Conservation (phyloP, 1,284 basidiomycete genomes). For the Vanrija humicola region DNA sequence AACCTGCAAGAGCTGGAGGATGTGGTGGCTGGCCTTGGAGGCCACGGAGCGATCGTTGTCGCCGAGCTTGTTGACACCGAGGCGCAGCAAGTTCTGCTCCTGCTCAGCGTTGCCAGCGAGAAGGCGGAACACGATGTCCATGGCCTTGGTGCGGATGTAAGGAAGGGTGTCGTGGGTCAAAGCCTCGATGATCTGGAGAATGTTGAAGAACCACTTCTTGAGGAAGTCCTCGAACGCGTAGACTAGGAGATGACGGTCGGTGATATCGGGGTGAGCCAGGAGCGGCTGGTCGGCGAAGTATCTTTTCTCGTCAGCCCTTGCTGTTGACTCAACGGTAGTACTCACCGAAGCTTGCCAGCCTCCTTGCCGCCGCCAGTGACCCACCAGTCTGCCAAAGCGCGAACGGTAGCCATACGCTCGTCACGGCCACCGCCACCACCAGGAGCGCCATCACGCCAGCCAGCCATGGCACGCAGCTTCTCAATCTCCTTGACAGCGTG, state of each 20-base stretch:
- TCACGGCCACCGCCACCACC: constrained; percentile 57
- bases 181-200: constrained; percentile 86
- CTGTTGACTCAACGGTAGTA: constrained; percentile 2
- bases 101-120: constrained; percentile 91
- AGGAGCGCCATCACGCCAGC: constrained; percentile 58
- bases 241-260: constrained; percentile 69
- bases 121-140: constrained; percentile 70
- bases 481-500: constrained; percentile 83
- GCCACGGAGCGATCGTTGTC: constrained; percentile 86
- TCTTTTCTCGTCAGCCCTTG: constrained; percentile 49
- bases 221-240: constrained; percentile 97
- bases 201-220: constrained; percentile 92
- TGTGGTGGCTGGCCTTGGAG: constrained; percentile 81
- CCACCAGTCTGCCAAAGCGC: constrained; percentile 97
- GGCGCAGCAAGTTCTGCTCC: constrained; percentile 87
- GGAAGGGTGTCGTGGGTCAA: constrained; percentile 81
- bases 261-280: constrained; percentile 58
- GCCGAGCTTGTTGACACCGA: constrained; percentile 93
- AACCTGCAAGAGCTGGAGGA: constrained; percentile 81
- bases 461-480: constrained; percentile 69
- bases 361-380: constrained; percentile 76
- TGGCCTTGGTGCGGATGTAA: constrained; percentile 79
- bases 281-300: constrained; percentile 92
- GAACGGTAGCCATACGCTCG: constrained; percentile 81
- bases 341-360: constrained; percentile 71